Evolutionary conservation across 495 filamentous ascomycete species (phyloP).

Genomic region (Chaetomium fimeti): DNA sequence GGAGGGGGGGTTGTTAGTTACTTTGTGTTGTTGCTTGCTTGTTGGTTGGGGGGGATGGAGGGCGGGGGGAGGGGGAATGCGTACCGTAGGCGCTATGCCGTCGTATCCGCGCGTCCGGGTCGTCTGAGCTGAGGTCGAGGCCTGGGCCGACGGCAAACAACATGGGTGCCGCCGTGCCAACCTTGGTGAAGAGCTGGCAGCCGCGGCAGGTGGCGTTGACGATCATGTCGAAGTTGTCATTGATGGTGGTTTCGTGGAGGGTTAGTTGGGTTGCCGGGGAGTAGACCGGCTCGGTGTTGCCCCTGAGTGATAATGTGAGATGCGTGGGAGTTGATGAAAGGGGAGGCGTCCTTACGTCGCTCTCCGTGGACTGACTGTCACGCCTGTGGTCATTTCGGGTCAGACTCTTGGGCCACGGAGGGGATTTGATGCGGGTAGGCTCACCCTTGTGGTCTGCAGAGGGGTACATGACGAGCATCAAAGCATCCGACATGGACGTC

Average conservation of each 20-base stretch:
- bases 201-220: constrained; percentile 51
- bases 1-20: not conserved
- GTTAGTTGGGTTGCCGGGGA: constrained; percentile 41
- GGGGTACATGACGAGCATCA: constrained; percentile 35
- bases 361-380: constrained; percentile 29
- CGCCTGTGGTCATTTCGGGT: constrained; percentile 1
- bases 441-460: constrained; percentile 21
- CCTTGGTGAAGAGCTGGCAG: constrained; percentile 45
- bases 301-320: constrained; percentile 21
- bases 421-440: not conserved
- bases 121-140: constrained; percentile 38
- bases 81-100: constrained; percentile 53
- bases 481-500: constrained; percentile 24
- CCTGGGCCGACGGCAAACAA: constrained; percentile 57
- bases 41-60: not conserved
- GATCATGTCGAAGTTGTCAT: constrained; percentile 29
- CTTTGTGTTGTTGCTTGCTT: not conserved
- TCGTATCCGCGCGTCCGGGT: constrained; percentile 43
- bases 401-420: not conserved
- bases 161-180: constrained; percentile 44
- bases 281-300: constrained; percentile 51
- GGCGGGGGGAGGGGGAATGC: not conserved
- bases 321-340: not conserved
- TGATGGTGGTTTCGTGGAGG: constrained; percentile 35
- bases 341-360: constrained; percentile 20